These are phyloP conservation scores for Phialocephala subalpina DNA, from an alignment of 2,329 filamentous ascomycete genomes.

Conservation along the genomic window DNA sequence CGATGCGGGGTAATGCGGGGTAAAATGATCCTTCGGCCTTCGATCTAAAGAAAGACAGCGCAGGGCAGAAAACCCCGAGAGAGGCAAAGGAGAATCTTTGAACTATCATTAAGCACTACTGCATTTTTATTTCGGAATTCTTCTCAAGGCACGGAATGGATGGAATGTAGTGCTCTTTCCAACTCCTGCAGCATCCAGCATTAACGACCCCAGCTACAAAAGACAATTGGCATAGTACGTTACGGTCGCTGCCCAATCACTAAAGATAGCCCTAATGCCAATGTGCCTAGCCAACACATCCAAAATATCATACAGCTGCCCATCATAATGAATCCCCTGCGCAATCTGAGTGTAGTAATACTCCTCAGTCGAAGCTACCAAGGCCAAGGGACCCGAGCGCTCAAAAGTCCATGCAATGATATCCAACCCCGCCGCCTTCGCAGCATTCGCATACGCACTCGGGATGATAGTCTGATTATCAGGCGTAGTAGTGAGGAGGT, in stretches of 20 bases:
- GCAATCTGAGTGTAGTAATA: slow-evolving; percentile 28
- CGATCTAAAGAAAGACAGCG: no score
- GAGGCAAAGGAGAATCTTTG: no score
- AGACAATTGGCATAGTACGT: slow-evolving; percentile 35
- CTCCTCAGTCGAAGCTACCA: slow-evolving; percentile 14
- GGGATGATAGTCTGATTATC: slow-evolving; percentile 34
- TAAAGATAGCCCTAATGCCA: slow-evolving; percentile 31
- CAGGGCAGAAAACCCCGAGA: no score
- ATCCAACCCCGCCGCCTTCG: slow-evolving; percentile 27
- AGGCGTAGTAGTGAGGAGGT: slow-evolving; percentile 24
- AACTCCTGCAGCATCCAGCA: no score
- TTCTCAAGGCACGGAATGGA: no score
- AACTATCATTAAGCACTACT: no score
- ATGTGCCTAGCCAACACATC: slow-evolving; percentile 30
- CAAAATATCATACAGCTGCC: slow-evolving; percentile 28
- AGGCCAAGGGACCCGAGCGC: slow-evolving; percentile 26
- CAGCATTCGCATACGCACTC: slow-evolving; percentile 26
- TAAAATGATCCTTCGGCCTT: no score
- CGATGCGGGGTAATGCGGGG: no score
- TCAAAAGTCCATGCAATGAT: slow-evolving; percentile 35
- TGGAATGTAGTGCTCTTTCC: no score
- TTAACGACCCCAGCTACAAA: slow-evolving; percentile 18
- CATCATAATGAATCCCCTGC: slow-evolving; percentile 27
- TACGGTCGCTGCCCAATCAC: slow-evolving; percentile 31
- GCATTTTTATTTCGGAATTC: not conserved